Percentiles rank a stretch among this genome's conserved stretches.
phyloP scores from a whole-genome alignment of 352 stramenopile genomes.

The Phytophthora foliorum region DNA sequence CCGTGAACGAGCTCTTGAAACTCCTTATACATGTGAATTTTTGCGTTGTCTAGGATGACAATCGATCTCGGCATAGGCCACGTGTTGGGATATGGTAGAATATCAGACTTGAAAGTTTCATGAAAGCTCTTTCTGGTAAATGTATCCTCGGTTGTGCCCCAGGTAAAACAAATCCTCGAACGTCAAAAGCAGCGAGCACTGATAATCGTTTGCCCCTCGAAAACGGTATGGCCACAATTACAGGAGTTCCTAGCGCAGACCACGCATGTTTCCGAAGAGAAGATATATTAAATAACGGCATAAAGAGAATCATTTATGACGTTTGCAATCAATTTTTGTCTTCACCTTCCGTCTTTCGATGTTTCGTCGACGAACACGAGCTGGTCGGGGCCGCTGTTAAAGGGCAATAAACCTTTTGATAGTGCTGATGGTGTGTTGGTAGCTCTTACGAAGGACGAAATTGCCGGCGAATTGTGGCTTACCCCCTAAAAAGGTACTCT shows the following conservation, averaged over 20 bases:
- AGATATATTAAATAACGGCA: neutral
- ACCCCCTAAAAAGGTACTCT: too few species aligned
- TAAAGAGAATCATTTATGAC: neutral
- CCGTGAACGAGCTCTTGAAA: neutral
- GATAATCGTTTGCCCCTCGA: neutral
- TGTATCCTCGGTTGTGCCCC: neutral
- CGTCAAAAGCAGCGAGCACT: neutral
- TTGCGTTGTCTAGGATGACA: neutral
- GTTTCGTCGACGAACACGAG: neutral
- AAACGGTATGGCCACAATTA: neutral
- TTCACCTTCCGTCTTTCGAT: neutral
- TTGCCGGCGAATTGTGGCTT: too few species aligned
- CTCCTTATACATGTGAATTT: constrained; percentile 1
- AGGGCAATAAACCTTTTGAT: too few species aligned
- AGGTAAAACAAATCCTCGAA: neutral
- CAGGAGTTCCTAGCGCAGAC: neutral
- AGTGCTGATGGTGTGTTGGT: too few species aligned
- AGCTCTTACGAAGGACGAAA: too few species aligned
- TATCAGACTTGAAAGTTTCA: neutral
- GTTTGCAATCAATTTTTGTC: neutral
- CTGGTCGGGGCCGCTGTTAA: neutral
- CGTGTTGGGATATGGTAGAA: neutral
- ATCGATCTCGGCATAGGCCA: neutral
- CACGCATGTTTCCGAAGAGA: neutral
- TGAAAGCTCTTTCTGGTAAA: neutral